A percentile compares a stretch with the other conserved stretches of the same genome.
phyloP scores from a whole-genome alignment of 1,284 basidiomycete genomes.

The Malassezia globosa region DNA sequence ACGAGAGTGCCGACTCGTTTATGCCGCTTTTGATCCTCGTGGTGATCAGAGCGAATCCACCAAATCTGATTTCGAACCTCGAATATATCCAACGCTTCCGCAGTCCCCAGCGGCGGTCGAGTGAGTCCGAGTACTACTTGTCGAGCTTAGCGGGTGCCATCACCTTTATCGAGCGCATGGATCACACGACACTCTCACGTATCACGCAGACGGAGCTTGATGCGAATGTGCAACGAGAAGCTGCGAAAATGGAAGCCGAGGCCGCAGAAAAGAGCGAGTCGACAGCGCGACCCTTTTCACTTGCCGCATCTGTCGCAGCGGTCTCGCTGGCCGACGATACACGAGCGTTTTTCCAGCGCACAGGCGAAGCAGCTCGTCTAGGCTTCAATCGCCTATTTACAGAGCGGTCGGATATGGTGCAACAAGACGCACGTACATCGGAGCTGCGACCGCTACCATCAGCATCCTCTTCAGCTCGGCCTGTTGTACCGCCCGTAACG shows the following conservation, averaged over 20 bases:
- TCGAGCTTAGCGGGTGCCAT: conserved; percentile 79
- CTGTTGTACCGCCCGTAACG: background rate
- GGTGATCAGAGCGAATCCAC: conserved; percentile 82
- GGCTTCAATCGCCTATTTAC: conserved; percentile 36
- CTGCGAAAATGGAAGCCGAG: background rate
- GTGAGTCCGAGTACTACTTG: conserved; percentile 93
- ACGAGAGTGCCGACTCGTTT: conserved; percentile 64
- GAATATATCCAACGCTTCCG: conserved; percentile 85
- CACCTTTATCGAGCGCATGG: conserved; percentile 92
- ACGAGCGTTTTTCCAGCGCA: conserved; percentile 40
- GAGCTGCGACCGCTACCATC: conserved; percentile 3
- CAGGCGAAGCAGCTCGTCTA: conserved; percentile 40
- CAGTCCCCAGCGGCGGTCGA: conserved; percentile 74
- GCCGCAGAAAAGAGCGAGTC: background rate
- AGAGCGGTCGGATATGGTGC: conserved; percentile 33
- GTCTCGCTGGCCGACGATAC: conserved; percentile 40
- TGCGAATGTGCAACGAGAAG: conserved; percentile 20
- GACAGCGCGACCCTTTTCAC: conserved; percentile 1
- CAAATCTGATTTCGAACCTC: conserved; percentile 83
- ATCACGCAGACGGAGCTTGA: conserved; percentile 91
- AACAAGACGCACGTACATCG: background rate
- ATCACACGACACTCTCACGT: conserved; percentile 78
- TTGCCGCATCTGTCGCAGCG: conserved; percentile 8
- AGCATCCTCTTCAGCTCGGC: background rate
- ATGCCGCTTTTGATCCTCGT: conserved; percentile 89